Evolutionary conservation across 2,329 filamentous ascomycete species (phyloP).

Genomic region (Leptographium flavum): DNA sequence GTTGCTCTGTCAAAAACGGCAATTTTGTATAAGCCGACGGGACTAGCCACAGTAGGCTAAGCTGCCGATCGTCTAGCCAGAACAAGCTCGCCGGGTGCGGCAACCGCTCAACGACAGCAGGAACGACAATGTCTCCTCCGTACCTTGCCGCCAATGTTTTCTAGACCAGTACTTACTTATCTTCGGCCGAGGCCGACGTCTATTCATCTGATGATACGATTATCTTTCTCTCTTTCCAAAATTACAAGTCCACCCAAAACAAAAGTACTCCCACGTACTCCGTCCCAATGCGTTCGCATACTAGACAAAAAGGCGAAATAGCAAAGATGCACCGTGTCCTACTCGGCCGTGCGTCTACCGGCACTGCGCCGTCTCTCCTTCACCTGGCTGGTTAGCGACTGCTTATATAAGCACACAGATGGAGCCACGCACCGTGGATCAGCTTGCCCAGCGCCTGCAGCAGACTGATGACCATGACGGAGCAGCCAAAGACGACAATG

Average conservation of each 20-base stretch:
- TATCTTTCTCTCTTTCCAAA: not conserved
- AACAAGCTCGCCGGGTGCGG: no score
- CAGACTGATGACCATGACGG: constrained; percentile 71
- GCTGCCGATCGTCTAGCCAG: no score
- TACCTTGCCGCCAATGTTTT: no score
- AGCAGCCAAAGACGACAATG: constrained; percentile 62
- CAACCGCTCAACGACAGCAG: no score
- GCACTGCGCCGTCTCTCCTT: not conserved
- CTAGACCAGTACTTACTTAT: no score
- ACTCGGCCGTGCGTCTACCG: not conserved
- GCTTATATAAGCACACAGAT: no score
- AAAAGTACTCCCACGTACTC: not conserved
- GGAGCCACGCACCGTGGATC: constrained; percentile 21
- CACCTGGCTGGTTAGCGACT: not conserved
- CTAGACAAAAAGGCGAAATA: no score
- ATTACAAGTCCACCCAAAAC: not conserved
- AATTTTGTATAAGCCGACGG: not conserved
- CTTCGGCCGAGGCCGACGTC: no score
- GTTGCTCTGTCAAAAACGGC: not conserved
- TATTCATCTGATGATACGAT: no score
- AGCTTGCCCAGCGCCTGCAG: constrained; percentile 61
- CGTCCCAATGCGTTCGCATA: no score
- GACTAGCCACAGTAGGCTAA: not conserved
- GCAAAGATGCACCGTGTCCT: no score
- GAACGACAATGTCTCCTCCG: no score